Percentiles rank a stretch among this genome's conserved stretches.
Evolutionary conservation across 2,329 filamentous ascomycete genomes (phyloP).

Genomic region (Allantophomopsis lycopodina): DNA sequence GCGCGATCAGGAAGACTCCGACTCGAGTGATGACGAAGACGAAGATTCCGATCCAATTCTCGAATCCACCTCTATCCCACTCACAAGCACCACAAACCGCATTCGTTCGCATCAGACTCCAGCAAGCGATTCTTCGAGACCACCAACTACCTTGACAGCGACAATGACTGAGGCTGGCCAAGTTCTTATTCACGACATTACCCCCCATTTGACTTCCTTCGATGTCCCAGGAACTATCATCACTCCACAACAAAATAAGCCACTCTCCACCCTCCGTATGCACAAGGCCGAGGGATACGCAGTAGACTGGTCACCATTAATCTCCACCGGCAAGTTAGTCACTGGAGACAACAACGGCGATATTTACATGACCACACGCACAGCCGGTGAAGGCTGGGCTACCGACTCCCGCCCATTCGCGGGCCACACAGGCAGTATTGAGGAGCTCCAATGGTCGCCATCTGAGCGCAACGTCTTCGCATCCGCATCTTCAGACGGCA

Average conservation of each 20-base stretch:
- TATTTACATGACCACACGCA: conserved; percentile 79
- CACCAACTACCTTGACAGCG: conserved; percentile 75
- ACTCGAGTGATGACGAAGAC: conserved; percentile 60
- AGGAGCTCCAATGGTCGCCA: conserved; percentile 95
- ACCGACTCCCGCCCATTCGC: conserved; percentile 75
- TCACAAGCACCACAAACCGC: conserved; percentile 82
- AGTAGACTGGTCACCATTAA: conserved; percentile 84
- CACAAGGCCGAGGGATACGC: conserved; percentile 94
- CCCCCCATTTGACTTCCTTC: conserved; percentile 77
- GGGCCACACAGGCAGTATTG: conserved; percentile 74
- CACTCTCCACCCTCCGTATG: conserved; percentile 72
- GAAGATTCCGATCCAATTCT: conserved; percentile 73
- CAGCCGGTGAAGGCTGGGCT: conserved; percentile 77
- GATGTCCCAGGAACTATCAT: conserved; percentile 76
- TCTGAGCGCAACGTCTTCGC: conserved; percentile 89
- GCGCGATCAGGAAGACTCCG: conserved; percentile 48
- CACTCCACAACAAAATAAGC: conserved; percentile 74
- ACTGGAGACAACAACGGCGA: conserved; percentile 85
- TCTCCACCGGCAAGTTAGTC: conserved; percentile 70
- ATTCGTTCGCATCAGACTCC: conserved; percentile 78
- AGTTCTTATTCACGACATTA: conserved; percentile 88
- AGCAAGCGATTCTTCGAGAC: conserved; percentile 51
- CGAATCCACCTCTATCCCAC: conserved; percentile 79
- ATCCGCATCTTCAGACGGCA: conserved; percentile 86
- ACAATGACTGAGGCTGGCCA: conserved; percentile 85